Conservation (phyloP, 495 filamentous ascomycete species). For the Rostrohypoxylon terebratum region DNA sequence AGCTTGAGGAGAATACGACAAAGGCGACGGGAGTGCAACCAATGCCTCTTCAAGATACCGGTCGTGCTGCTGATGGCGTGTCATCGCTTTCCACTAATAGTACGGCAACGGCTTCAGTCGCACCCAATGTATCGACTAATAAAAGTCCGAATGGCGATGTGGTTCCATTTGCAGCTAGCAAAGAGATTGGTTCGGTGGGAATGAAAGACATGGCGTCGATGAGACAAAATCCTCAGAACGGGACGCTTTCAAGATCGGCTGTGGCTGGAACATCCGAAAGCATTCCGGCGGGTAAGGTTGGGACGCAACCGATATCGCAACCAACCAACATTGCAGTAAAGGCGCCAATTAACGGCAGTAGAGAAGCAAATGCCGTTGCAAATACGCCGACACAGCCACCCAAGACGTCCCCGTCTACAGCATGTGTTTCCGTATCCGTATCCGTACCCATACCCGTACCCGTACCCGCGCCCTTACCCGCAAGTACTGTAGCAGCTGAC, state of each 20-base stretch:
- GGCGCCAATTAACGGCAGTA: slow-evolving; percentile 8
- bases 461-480: not conserved
- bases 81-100: slow-evolving; percentile 60
- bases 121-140: slow-evolving; percentile 60
- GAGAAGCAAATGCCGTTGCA: not conserved
- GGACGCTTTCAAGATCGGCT: slow-evolving; percentile 15
- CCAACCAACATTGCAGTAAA: slow-evolving; percentile 37
- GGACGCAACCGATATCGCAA: slow-evolving; percentile 57
- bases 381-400: slow-evolving; percentile 4
- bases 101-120: slow-evolving; percentile 53
- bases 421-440: not conserved
- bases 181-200: slow-evolving; percentile 47
- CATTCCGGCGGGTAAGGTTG: slow-evolving; percentile 49
- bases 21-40: slow-evolving; percentile 14
- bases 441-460: too few relatives aligned
- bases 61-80: slow-evolving; percentile 47
- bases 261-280: slow-evolving; percentile 38
- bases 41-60: slow-evolving; percentile 18
- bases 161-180: slow-evolving; percentile 53
- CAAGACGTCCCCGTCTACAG: not conserved
- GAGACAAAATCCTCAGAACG: slow-evolving; percentile 25
- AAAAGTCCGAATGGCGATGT: slow-evolving; percentile 67
- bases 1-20: slow-evolving; percentile 18
- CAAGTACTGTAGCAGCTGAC: not conserved
- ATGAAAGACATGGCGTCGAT: slow-evolving; percentile 35